These are phyloP conservation scores for Xerocomellus amylosporus DNA, from an alignment of 768 basidiomycete species.

Conservation along the genomic window DNA sequence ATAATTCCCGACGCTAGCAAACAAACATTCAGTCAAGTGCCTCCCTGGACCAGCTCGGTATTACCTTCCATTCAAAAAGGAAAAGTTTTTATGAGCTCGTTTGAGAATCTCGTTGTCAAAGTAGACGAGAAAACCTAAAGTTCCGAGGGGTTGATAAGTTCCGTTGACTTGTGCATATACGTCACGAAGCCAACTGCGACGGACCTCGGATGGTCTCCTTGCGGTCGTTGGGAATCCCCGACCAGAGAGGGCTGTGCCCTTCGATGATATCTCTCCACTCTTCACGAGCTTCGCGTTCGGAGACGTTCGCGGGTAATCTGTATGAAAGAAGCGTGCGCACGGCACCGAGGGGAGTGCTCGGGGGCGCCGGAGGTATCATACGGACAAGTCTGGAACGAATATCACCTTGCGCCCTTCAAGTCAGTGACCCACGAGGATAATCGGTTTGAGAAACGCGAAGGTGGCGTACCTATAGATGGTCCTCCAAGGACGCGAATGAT, in stretches of 20 bases:
- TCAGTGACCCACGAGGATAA: constrained; percentile 10
- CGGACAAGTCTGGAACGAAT: constrained; percentile 87
- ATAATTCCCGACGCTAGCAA: constrained; percentile 78
- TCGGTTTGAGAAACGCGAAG: constrained; percentile 11
- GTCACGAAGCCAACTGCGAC: constrained; percentile 3
- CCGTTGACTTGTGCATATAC: not conserved
- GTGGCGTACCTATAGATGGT: constrained; percentile 67
- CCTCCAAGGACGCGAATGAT: constrained; percentile 89
- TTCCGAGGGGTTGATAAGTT: not conserved
- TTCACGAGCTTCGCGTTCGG: constrained; percentile 77
- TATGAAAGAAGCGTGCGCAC: constrained; percentile 78
- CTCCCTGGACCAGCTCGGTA: constrained; percentile 5
- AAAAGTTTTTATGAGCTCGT: constrained; percentile 91
- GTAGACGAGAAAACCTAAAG: constrained; percentile 82
- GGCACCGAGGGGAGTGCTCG: constrained; percentile 61
- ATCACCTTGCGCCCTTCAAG: constrained; percentile 52
- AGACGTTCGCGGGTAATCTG: constrained; percentile 65
- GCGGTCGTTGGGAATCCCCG: constrained; percentile 81
- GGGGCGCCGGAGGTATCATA: constrained; percentile 67
- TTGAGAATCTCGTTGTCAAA: constrained; percentile 87
- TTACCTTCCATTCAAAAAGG: constrained; percentile 86
- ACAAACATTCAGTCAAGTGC: not conserved
- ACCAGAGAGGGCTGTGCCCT: constrained; percentile 78
- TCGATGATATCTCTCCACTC: constrained; percentile 93
- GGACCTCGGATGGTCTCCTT: constrained; percentile 89